These are phyloP conservation scores for Thermochaetoides thermophila DNA, from an alignment of 495 filamentous ascomycete genomes.

Conservation along the genomic window DNA sequence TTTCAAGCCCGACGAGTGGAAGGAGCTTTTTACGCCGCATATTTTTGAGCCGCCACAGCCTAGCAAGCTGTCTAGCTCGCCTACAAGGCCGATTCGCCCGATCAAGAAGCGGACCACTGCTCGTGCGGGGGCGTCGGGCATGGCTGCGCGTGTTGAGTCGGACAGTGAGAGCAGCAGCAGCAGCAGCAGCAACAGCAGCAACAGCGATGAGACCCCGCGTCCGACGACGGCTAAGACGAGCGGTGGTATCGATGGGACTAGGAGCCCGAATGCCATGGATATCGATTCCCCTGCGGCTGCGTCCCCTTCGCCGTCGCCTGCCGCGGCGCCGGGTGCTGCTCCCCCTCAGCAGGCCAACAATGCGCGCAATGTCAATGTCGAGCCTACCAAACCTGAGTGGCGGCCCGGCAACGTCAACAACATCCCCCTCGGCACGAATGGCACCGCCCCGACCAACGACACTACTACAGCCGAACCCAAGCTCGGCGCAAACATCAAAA, in stretches of 20 bases:
- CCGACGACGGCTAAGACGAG: conserved; percentile 15
- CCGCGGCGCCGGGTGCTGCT: no score
- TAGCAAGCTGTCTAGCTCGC: conserved; percentile 20
- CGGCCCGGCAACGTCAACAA: conserved; percentile 26
- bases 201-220: conserved; percentile 27
- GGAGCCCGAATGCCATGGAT: conserved; percentile 39
- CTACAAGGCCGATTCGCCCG: conserved; percentile 19
- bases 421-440: conserved; percentile 9
- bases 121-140: conserved; percentile 27
- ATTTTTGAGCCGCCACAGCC: conserved; percentile 35
- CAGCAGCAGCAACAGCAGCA: neutral
- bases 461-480: conserved; percentile 4
- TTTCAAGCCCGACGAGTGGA: conserved; percentile 56
- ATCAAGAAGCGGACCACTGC: conserved; percentile 27
- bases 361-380: conserved; percentile 30
- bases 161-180: neutral
- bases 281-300: no score
- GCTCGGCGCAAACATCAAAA: conserved; percentile 2
- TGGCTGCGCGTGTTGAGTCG: no score
- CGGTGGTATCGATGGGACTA: conserved; percentile 10
- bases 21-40: conserved; percentile 44
- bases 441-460: neutral
- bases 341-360: conserved; percentile 11
- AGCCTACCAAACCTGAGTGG: conserved; percentile 36
- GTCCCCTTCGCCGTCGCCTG: no score